Conservation (phyloP, 768 basidiomycete genomes). For the Pleurotus citrinopileatus region DNA sequence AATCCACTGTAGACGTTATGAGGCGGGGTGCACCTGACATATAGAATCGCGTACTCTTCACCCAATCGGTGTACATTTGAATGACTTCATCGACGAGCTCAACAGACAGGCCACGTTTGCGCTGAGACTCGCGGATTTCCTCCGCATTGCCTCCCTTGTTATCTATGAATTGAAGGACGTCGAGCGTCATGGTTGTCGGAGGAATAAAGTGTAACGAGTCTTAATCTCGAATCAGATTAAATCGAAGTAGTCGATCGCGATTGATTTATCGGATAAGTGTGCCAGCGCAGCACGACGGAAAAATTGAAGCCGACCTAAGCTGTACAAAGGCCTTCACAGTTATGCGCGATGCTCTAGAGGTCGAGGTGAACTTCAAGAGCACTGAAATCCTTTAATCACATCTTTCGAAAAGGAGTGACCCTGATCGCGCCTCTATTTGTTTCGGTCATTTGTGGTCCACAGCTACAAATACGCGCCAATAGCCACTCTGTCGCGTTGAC, state of each 20-base stretch:
- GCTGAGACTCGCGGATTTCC: conserved; percentile 88
- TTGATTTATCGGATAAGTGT: background rate
- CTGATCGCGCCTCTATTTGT: background rate
- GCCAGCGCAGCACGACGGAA: background rate
- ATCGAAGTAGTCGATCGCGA: background rate
- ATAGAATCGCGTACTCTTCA: conserved; percentile 67
- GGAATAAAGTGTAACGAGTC: background rate
- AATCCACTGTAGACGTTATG: conserved; percentile 64
- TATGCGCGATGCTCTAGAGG: no score
- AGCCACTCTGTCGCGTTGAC: background rate
- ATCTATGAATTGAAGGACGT: conserved; percentile 78
- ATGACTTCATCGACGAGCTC: conserved; percentile 95
- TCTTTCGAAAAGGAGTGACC: background rate
- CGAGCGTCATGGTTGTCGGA: conserved; percentile 66
- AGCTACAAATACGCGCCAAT: background rate
- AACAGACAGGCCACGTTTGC: conserved; percentile 83
- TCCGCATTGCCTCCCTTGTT: conserved; percentile 91
- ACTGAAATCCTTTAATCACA: no score
- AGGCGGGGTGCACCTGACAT: background rate
- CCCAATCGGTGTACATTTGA: conserved; percentile 90
- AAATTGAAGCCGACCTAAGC: background rate
- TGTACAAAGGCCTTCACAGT: no score
- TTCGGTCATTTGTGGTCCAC: background rate
- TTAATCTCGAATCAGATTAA: background rate
- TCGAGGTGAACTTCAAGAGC: no score